Percentiles rank a stretch among this genome's conserved stretches.
Evolutionary conservation across 495 filamentous ascomycete species (phyloP).

Genomic region (Rusavskia elegans): DNA sequence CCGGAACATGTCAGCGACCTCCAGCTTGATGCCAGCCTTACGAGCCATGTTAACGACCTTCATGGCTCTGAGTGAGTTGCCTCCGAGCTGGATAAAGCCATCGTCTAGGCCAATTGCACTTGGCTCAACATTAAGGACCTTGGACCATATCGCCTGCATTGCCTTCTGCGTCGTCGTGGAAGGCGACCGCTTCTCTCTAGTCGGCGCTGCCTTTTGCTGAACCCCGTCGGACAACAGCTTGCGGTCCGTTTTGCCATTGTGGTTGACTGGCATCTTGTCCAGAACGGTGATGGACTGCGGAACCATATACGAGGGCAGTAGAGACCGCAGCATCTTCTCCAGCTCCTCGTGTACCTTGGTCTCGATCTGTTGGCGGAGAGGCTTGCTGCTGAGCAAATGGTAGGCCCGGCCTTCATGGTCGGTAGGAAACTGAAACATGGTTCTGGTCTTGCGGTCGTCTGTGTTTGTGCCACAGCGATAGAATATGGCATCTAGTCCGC

Average conservation of each 20-base stretch:
- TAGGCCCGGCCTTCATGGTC: no score
- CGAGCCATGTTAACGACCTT: no score
- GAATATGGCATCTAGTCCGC: constrained; percentile 9
- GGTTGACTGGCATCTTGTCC: constrained; percentile 25
- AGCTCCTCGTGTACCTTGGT: no score
- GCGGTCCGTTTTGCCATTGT: constrained; percentile 35
- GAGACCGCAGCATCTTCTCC: neutral
- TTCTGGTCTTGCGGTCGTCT: no score
- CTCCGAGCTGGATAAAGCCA: constrained; percentile 37
- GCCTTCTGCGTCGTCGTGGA: neutral
- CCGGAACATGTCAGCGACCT: no score
- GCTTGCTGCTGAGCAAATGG: no score
- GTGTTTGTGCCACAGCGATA: neutral
- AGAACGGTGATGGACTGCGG: constrained; percentile 31
- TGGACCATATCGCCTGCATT: neutral
- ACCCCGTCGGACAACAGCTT: neutral
- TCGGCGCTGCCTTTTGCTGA: neutral
- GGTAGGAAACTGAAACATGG: no score
- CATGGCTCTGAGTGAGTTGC: constrained; percentile 43
- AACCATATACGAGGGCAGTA: constrained; percentile 28
- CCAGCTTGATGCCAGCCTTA: no score
- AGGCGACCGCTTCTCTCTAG: neutral
- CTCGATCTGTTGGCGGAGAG: no score
- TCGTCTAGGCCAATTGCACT: constrained; percentile 25
- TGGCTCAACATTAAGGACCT: neutral